phyloP scores from a whole-genome alignment of 83 land plant species.

The Diphasiastrum complanatum region DNA sequence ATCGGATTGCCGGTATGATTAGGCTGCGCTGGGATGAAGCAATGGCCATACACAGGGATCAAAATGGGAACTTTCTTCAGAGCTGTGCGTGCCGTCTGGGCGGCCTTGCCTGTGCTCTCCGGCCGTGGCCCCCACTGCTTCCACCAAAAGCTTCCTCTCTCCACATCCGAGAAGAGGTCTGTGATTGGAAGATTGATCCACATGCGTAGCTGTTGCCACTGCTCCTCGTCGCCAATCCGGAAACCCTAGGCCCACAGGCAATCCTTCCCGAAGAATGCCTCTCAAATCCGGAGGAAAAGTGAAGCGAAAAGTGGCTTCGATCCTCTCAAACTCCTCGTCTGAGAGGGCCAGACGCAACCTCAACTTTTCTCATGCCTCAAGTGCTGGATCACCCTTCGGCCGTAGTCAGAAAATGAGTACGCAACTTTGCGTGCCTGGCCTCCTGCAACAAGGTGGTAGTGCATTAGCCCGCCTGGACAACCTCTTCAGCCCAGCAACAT shows the following conservation, averaged over 20 bases:
- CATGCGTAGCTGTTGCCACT: conserved; percentile 35
- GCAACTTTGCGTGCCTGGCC: conserved; percentile 34
- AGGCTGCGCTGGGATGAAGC: neutral
- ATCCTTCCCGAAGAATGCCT: conserved; percentile 53
- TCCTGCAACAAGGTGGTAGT: conserved; percentile 6
- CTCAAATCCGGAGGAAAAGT: conserved; percentile 69
- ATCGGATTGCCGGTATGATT: conserved; percentile 7
- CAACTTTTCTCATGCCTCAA: conserved; percentile 39
- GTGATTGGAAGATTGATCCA: conserved; percentile 36
- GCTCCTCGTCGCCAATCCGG: conserved; percentile 71
- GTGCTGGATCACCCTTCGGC: conserved; percentile 47
- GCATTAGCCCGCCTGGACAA: conserved; percentile 26
- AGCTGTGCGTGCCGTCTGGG: conserved; percentile 49
- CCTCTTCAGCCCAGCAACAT: conserved; percentile 31
- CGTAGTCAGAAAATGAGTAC: conserved; percentile 59
- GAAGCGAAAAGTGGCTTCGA: conserved; percentile 59
- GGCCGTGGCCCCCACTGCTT: conserved; percentile 55
- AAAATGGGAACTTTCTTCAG: conserved; percentile 58
- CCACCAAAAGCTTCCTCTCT: conserved; percentile 41
- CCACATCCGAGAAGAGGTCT: conserved; percentile 38
- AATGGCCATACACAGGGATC: conserved; percentile 17
- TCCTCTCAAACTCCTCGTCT: conserved; percentile 47
- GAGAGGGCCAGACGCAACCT: conserved; percentile 45
- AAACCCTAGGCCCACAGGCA: conserved; percentile 53
- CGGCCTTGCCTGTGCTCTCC: conserved; percentile 35